Conservation (phyloP, 768 basidiomycete genomes). For the Phylloporus sp. region DNA sequence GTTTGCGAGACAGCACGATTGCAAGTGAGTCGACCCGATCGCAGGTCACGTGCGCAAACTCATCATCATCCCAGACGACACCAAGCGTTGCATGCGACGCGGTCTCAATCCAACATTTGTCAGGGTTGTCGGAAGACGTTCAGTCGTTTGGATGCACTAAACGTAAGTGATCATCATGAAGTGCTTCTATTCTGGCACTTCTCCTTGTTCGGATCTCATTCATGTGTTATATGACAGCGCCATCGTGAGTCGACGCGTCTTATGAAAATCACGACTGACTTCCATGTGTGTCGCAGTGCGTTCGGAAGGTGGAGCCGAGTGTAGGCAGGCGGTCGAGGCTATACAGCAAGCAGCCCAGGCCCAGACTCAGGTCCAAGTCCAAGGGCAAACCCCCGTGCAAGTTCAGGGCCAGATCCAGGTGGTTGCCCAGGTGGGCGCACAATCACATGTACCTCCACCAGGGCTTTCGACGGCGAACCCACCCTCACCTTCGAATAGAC, state of each 20-base stretch:
- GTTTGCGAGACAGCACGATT: slow-evolving; percentile 93
- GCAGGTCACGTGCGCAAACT: no score
- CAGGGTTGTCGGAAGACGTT: slow-evolving; percentile 93
- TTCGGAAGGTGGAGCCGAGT: slow-evolving; percentile 81
- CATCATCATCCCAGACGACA: slow-evolving; percentile 57
- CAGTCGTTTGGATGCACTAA: slow-evolving; percentile 88
- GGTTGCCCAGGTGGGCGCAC: slow-evolving; percentile 15
- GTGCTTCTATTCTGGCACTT: slow-evolving; percentile 23
- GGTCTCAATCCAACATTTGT: slow-evolving; percentile 80
- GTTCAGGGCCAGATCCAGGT: slow-evolving; percentile 21
- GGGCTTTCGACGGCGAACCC: slow-evolving; percentile 18
- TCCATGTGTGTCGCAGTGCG: slow-evolving; percentile 48
- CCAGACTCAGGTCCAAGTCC: slow-evolving; percentile 21
- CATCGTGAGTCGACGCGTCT: slow-evolving; percentile 55
- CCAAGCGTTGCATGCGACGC: slow-evolving; percentile 81
- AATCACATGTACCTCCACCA: slow-evolving; percentile 21
- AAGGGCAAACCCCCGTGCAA: slow-evolving; percentile 17
- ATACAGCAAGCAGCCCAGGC: slow-evolving; percentile 31
- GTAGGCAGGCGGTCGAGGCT: slow-evolving; percentile 44
- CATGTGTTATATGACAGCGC: slow-evolving; percentile 44
- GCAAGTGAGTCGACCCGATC: slow-evolving; percentile 64
- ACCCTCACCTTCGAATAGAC: slow-evolving; percentile 19
- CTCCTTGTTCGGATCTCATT: slow-evolving; percentile 21
- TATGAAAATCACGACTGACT: slow-evolving; percentile 26
- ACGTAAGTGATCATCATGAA: slow-evolving; percentile 56